Base-by-base conservation (phyloP, 345 rosid genomes). In the Abelmoschus esculentus region DNA sequence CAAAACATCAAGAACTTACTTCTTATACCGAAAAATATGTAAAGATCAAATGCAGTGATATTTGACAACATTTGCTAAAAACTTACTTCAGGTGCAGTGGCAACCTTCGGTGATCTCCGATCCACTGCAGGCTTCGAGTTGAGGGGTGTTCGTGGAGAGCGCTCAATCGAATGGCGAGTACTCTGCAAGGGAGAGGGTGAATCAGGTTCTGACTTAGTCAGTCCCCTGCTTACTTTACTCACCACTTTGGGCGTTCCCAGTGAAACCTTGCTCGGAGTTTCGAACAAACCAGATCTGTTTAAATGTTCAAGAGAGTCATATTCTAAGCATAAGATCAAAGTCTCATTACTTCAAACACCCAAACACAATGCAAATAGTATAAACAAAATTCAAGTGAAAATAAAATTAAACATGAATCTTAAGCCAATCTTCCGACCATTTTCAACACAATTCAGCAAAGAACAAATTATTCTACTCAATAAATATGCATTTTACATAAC, bases 21-120 rank as follows among this genome's bases (percentile, higher is more conserved):
- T 42, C 46, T 42, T 42, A 42, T 42, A 47, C 53, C n/a, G 12
- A 14, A 47, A 46, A 55, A 62, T 15, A 44, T n/a, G 13, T 9
- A 5, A 73, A 72, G 56, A 53, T 46, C 14, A 53, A 71, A 63
- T 18, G 3, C 31, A 57, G 19, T 4, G 47, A 60, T 36, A 65
- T 34, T 52, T 29, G 14, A 36, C 7, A 10, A 53, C 49, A 49
- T 34, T 67, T 15, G 7, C 63, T 14, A 22, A 19, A 31, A 15
- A 81, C 87, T 85, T 78, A 93, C 99, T 60, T 90, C 97, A 7
- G 91, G 84, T 31, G 89, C 83, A 15, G 93, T 79, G 42, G 85
- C 70, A 54, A 85, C 78, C 81, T 87, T 91, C 0, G 90, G 84
- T 11, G 91, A 81, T 52, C 96, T 80, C 59, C 96, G 87, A 52